Base-by-base conservation (phyloP, 2,329 filamentous ascomycete species). In the Cladosporium sp. region DNA sequence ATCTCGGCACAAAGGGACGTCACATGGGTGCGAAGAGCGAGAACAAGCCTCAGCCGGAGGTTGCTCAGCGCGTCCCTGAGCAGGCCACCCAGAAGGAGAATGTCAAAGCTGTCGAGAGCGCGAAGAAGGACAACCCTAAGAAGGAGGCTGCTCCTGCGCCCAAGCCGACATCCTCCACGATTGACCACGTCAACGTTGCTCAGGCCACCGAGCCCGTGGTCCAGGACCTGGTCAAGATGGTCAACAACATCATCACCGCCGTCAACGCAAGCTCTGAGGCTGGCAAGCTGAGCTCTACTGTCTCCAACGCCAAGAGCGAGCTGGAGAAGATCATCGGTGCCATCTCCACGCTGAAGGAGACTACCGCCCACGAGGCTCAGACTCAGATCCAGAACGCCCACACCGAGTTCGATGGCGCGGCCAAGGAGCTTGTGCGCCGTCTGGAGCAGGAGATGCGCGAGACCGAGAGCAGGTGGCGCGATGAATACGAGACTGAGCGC, bases 211-310 rank as follows among this genome's bases (percentile, higher is more conserved):
- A 97, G 68, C 87, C 89, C 28, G 80, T 95, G 34, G 87, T 97
- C 18, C 90, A 96, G 71, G 89, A 97, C 64, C 78, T 98, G 5
- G 89, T 95, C 55, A 92, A 89, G 74, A 92, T 95, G 74, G 80
- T 98, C 63, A 98, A 98, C 73, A 89, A 95, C 70, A 86, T 98
- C 63, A 95, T 98, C 66, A 84, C 88, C 8, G 89, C 95, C 43
- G 85, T 96, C 68, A 95, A 96, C 70, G 87, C 87, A 54, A 92
- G 95, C 68, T 82, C 85, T 56, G 82, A 88, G 53, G 82, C 85
- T 57, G 79, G 79, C 61, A 89, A 86, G 70, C 95, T 93, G 72
- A 83, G 82, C 49, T 79, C 81, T 2, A 85, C 89, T 1, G 84
- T 98, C 54, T 76, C 80, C 61, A 91, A 93, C 76, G 91, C 92